Evolutionary conservation across 306 rosid species (phyloP).

Genomic region (Pyrus betulifolia): DNA sequence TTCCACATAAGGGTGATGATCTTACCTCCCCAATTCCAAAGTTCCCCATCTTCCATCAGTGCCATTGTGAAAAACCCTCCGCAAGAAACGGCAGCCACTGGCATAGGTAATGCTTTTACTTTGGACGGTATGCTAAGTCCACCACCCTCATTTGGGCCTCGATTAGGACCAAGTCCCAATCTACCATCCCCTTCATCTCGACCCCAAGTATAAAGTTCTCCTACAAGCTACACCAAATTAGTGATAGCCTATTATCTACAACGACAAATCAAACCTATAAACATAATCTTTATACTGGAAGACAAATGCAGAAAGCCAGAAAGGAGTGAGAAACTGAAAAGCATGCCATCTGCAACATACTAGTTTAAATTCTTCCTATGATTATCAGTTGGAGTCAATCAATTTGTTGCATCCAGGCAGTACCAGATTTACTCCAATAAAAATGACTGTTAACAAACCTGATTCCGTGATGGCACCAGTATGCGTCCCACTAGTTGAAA

Average conservation of each 20-base stretch:
- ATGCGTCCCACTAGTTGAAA: slow-evolving; percentile 88
- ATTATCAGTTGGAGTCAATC: not conserved
- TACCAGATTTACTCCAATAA: not conserved
- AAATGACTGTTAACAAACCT: slow-evolving; percentile 28
- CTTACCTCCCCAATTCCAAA: slow-evolving; percentile 98
- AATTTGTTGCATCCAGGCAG: not conserved
- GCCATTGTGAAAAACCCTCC: slow-evolving; percentile 89
- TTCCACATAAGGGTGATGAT: not conserved
- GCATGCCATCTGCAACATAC: not conserved
- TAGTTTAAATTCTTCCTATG: not conserved
- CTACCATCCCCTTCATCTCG: slow-evolving; percentile 97
- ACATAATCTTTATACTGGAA: not conserved
- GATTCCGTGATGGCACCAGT: slow-evolving; percentile 77
- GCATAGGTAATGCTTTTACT: slow-evolving; percentile 60
- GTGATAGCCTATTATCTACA: not conserved
- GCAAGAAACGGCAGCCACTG: slow-evolving; percentile 74
- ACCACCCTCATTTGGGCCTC: slow-evolving; percentile 87
- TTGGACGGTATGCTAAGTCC: slow-evolving; percentile 77
- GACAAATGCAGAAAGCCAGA: not conserved
- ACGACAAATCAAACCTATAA: not conserved
- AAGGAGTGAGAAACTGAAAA: not conserved
- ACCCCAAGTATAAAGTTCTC: slow-evolving; percentile 90
- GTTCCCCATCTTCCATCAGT: slow-evolving; percentile 60
- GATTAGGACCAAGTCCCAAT: slow-evolving; percentile 88
- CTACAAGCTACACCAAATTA: slow-evolving; percentile 29